Conservation (phyloP, 495 filamentous ascomycete species). For the Parathielavia hyrcaniae region DNA sequence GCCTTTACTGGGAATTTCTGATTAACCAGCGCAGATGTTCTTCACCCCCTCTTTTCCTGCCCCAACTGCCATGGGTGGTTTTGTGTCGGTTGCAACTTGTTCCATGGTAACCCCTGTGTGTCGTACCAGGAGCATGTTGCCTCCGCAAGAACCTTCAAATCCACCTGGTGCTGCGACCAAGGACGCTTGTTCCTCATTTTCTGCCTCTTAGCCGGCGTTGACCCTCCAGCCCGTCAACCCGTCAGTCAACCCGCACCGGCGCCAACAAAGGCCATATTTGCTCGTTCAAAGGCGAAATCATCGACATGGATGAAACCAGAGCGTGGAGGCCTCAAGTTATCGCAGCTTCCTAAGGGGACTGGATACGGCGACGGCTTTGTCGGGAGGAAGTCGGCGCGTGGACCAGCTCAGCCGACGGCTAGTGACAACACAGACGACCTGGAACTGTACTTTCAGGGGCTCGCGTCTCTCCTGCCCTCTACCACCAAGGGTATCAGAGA, state of each 20-base stretch:
- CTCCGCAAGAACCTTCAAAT: slow-evolving; percentile 7
- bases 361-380: slow-evolving; percentile 19
- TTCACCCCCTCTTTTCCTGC: slow-evolving; percentile 20
- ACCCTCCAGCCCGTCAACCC: background rate
- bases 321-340: background rate
- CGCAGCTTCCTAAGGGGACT: slow-evolving; percentile 23
- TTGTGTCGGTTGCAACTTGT: slow-evolving; percentile 8
- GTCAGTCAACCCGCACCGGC: background rate
- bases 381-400: background rate
- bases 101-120: background rate
- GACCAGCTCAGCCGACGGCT: background rate
- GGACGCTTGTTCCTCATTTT: slow-evolving; percentile 32
- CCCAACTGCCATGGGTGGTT: slow-evolving; percentile 9
- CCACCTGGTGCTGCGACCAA: slow-evolving; percentile 33
- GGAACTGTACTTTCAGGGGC: slow-evolving; percentile 18
- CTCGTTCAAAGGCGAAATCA: background rate
- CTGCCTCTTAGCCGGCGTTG: slow-evolving; percentile 31
- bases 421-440: background rate
- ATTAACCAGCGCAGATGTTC: slow-evolving; percentile 12
- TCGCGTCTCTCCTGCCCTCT: slow-evolving; percentile 17
- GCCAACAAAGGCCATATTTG: background rate
- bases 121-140: background rate
- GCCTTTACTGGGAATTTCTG: too few species aligned
- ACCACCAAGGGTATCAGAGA: background rate
- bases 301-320: background rate